Base-by-base conservation (phyloP, 2,329 filamentous ascomycete genomes). In the Penicillium occitanis region DNA sequence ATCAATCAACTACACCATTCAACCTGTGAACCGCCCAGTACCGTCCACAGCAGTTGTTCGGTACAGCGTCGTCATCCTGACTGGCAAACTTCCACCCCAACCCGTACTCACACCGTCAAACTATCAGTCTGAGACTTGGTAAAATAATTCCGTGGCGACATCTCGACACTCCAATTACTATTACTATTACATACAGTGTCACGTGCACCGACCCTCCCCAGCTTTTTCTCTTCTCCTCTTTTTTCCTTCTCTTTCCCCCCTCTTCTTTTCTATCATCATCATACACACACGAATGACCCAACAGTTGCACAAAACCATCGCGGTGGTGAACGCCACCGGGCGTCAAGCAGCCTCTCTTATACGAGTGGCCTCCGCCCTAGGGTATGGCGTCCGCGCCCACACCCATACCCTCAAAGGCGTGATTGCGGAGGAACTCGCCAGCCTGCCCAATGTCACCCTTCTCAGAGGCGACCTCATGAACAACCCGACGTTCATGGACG, bases 301-400 rank as follows among this genome's bases (percentile, higher is more conserved):
- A 74, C 67, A 64, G 50, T 73, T 76, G 53, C 84, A 86, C 76
- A 95, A 93, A 82, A 95, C 91, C 64, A 92, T 96, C 74, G 94
- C 93, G 76, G 90, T 97, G 75, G 93, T 98, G 82, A 98, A 98
- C 81, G 92, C 92, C 76, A 94, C 92, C 77, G 95, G 95, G 75
- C 91, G 95, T 73, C 95, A 99, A 84, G 93, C 94, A 70, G 94
- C 94, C 66, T 97, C 93, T 67, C 88, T 99, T 74, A 95, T 97
- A 73, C 91, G 95, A 71, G 93, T 97, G 75, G 94, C 94, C 66
- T 92, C 92, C 53, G 95, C 95, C 67, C 90, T 98, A 65, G 95
- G 95, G 70, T 98, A 95, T 83, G 88, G 90, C 77, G 94, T 99
- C 66, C 91, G 92, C 74, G 95, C 93, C 35, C 95, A 98, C 81